Percentiles rank a stretch among this genome's conserved stretches.
Conservation (phyloP, 192 early-diverging fungal species). For the Gonapodya sp. region DNA sequence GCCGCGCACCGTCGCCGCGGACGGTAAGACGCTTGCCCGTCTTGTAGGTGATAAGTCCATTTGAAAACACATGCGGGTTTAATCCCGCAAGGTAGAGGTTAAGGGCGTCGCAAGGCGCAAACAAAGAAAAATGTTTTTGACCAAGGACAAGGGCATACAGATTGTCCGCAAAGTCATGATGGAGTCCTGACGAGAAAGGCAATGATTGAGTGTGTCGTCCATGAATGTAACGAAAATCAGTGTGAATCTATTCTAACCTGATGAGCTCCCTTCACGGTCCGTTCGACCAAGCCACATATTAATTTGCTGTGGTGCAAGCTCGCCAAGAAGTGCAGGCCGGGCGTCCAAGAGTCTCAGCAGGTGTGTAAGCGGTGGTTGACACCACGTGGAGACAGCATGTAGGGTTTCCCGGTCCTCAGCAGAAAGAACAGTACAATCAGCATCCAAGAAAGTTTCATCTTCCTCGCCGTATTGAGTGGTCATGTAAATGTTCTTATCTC, state of each 20-base stretch:
- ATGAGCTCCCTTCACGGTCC: slow-evolving; percentile 1
- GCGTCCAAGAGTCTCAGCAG: slow-evolving; percentile 18
- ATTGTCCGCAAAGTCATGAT: slow-evolving; percentile 41
- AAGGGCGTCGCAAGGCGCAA: slow-evolving; percentile 28
- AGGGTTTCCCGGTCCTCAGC: slow-evolving; percentile 17
- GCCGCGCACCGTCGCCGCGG: slow-evolving; percentile 27
- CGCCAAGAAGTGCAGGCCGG: slow-evolving; percentile 17
- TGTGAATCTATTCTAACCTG: too few relatives aligned
- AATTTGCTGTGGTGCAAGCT: slow-evolving; percentile 28
- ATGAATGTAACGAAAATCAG: too few relatives aligned
- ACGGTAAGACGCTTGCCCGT: slow-evolving; percentile 5
- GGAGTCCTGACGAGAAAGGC: slow-evolving; percentile 32
- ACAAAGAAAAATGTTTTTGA: slow-evolving; percentile 28
- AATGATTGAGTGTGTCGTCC: too few relatives aligned
- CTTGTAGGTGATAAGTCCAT: slow-evolving; percentile 29
- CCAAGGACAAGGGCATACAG: slow-evolving; percentile 30
- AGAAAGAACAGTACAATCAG: neutral
- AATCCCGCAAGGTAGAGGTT: slow-evolving; percentile 19
- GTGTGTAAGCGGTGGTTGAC: slow-evolving; percentile 17
- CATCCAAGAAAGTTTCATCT: neutral
- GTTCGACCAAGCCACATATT: slow-evolving; percentile 35
- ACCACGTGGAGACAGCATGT: slow-evolving; percentile 2
- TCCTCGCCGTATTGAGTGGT: slow-evolving; percentile 34
- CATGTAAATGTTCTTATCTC: slow-evolving; percentile 24
- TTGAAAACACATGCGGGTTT: slow-evolving; percentile 17